Evolutionary conservation across 257 asterid genomes (phyloP).

Genomic region (Nyctanthes arbortristis): DNA sequence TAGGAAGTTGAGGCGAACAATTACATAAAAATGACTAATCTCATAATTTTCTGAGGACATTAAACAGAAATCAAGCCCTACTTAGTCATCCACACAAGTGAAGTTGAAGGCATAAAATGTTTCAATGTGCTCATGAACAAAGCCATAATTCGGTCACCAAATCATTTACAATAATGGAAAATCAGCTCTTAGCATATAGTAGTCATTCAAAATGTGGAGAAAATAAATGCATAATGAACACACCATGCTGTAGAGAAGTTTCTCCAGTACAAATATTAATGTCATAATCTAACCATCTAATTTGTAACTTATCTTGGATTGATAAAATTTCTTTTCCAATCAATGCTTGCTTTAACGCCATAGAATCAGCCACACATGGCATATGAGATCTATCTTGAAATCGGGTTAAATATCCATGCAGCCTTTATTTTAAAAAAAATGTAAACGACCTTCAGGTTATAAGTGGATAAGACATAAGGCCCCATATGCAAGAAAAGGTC

Average conservation of each 20-base stretch:
- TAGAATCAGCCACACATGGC: neutral
- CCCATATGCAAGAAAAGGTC: no score
- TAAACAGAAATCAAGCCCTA: neutral
- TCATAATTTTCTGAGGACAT: neutral
- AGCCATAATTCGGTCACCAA: neutral
- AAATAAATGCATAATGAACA: neutral
- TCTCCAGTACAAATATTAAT: neutral
- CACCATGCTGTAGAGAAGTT: neutral
- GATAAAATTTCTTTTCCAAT: neutral
- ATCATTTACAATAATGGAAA: neutral
- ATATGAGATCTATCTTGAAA: neutral
- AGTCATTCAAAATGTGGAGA: neutral
- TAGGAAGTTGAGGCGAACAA: slow-evolving; percentile 22
- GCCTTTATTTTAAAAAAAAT: neutral
- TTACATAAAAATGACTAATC: neutral
- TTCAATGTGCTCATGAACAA: neutral
- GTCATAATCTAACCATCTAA: neutral
- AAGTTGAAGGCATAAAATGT: neutral
- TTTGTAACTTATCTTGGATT: neutral
- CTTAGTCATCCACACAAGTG: neutral
- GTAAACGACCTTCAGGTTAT: neutral
- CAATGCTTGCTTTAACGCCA: neutral
- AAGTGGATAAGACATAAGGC: neutral
- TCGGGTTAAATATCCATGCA: neutral
- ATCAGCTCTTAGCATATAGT: neutral